A percentile compares a stretch with the other conserved stretches of the same genome.
Conservation (phyloP, 2,329 filamentous ascomycete genomes). For the Penicillium sp. region DNA sequence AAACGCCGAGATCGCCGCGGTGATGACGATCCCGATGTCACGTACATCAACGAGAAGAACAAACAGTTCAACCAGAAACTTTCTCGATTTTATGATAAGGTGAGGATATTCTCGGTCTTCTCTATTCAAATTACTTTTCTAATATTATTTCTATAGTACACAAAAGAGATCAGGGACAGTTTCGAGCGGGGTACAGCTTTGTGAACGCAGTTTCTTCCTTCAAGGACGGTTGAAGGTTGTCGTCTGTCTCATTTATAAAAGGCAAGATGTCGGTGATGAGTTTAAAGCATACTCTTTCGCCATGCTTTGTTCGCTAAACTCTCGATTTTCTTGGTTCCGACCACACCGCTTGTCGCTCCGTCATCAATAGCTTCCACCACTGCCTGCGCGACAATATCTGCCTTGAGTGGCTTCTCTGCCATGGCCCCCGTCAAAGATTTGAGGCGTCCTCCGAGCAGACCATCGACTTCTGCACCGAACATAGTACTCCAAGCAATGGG, state of each 20-base stretch:
- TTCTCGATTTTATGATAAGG: slow-evolving; percentile 91
- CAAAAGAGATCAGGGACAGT: slow-evolving; percentile 90
- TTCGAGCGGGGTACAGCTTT: slow-evolving; percentile 81
- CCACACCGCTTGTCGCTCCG: slow-evolving; percentile 65
- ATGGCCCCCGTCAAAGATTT: slow-evolving; percentile 77
- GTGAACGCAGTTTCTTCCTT: slow-evolving; percentile 58
- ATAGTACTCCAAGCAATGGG: slow-evolving; percentile 76
- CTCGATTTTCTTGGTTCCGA: slow-evolving; percentile 78
- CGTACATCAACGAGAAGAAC: slow-evolving; percentile 99
- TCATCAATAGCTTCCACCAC: slow-evolving; percentile 83
- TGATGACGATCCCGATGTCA: slow-evolving; percentile 86
- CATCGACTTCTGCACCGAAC: slow-evolving; percentile 72
- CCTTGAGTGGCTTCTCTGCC: slow-evolving; percentile 81
- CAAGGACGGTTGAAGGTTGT: neutral
- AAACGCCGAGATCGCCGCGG: slow-evolving; percentile 77
- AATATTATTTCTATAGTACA: slow-evolving; percentile 57
- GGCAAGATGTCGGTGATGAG: neutral
- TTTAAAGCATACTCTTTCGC: slow-evolving; percentile 83
- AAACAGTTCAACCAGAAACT: slow-evolving; percentile 99
- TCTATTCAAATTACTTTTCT: neutral
- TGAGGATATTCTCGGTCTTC: slow-evolving; percentile 26
- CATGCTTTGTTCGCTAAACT: slow-evolving; percentile 75
- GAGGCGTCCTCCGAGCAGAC: slow-evolving; percentile 69
- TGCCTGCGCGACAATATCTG: slow-evolving; percentile 80
- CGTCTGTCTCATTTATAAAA: neutral